Conservation (phyloP, 73 alveolate genomes). For the Breviolum minutum region DNA sequence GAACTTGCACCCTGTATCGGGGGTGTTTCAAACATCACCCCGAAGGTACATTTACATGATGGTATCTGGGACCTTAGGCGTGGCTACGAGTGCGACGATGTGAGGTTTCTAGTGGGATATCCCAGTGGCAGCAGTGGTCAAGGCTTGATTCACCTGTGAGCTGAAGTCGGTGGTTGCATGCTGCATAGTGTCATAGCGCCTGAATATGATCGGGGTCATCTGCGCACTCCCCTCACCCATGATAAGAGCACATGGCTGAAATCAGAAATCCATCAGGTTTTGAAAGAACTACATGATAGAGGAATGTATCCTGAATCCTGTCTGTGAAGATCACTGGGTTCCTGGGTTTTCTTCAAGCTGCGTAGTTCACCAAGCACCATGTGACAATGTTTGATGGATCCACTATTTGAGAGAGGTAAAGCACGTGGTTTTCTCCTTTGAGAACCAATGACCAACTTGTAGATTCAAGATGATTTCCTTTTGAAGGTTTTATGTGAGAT, state of each 20-base stretch:
- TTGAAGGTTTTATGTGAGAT: not conserved
- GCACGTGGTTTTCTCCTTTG: too few species aligned
- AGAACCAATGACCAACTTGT: not conserved
- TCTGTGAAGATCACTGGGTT: too few species aligned
- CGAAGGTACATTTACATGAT: not conserved
- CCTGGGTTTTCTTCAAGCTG: too few species aligned
- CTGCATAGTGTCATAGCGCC: not conserved
- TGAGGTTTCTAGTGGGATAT: constrained; percentile 23
- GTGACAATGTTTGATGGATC: too few species aligned
- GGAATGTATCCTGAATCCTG: too few species aligned
- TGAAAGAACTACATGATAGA: not conserved
- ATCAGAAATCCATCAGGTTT: not conserved
- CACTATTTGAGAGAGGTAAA: too few species aligned
- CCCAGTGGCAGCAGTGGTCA: not conserved
- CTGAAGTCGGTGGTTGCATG: too few species aligned
- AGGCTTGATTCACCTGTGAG: too few species aligned
- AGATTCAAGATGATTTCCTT: not conserved
- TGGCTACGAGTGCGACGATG: constrained; percentile 58
- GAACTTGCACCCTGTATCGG: not conserved
- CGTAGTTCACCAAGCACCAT: too few species aligned
- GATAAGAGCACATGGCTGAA: not conserved
- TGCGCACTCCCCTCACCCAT: too few species aligned
- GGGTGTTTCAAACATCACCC: not conserved
- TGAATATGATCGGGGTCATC: not conserved
- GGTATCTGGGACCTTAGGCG: not conserved